Evolutionary conservation across 768 basidiomycete species (phyloP).

Genomic region (Filobasidium wieringae): DNA sequence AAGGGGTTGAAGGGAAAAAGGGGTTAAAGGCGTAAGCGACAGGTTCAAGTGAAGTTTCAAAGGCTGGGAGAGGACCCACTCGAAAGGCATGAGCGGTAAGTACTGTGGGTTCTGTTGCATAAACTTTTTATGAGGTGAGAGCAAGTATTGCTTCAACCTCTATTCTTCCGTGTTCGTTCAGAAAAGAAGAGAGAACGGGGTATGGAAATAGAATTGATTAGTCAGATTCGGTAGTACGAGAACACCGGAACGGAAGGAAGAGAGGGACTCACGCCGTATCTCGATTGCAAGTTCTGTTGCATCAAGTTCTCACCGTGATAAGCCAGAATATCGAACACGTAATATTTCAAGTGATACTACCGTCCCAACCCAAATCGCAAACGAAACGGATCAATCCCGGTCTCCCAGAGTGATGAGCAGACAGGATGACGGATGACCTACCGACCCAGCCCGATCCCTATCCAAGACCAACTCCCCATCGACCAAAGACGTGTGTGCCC

Average conservation of each 20-base stretch:
- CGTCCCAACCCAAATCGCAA: background rate
- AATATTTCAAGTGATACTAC: constrained; percentile 67
- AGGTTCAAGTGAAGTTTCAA: background rate
- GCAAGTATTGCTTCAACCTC: constrained; percentile 72
- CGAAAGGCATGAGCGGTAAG: constrained; percentile 56
- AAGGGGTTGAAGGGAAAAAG: background rate
- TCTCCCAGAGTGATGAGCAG: constrained; percentile 1
- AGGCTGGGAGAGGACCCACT: constrained; percentile 47
- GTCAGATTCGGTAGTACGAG: too few species aligned
- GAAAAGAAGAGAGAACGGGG: background rate
- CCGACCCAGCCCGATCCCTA: constrained; percentile 65
- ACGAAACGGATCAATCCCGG: constrained; percentile 1
- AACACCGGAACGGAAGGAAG: too few species aligned
- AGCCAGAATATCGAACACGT: constrained; percentile 88
- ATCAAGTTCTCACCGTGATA: constrained; percentile 78
- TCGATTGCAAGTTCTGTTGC: constrained; percentile 64
- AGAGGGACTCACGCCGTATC: constrained; percentile 63
- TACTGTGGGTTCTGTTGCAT: constrained; percentile 22
- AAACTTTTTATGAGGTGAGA: constrained; percentile 61
- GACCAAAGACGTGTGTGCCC: constrained; percentile 55
- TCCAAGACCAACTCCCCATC: constrained; percentile 94
- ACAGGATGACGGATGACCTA: too few species aligned
- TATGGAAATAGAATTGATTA: too few species aligned
- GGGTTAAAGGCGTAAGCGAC: background rate
- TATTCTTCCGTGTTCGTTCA: constrained; percentile 39